phyloP scores from a whole-genome alignment of 2,329 filamentous ascomycete species.

The Cladophialophora bantiana region DNA sequence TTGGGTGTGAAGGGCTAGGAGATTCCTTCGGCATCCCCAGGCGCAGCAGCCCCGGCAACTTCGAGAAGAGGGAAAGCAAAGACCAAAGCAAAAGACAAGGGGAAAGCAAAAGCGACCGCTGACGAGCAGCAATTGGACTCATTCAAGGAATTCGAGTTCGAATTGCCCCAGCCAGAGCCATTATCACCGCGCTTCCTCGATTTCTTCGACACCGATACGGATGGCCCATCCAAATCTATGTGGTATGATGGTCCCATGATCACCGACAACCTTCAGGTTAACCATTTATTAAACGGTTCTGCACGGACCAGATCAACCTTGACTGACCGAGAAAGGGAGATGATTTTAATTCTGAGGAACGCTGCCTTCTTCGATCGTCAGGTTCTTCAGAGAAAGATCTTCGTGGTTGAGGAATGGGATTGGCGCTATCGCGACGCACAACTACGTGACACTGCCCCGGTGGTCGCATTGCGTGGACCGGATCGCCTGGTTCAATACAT shows the following conservation, averaged over 20 bases:
- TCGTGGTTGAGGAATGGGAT: background rate
- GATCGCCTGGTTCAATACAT: background rate
- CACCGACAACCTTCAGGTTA: background rate
- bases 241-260: background rate
- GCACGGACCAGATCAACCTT: background rate
- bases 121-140: background rate
- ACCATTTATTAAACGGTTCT: background rate
- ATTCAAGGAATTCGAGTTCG: background rate
- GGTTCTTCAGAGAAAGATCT: background rate
- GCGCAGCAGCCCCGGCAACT: background rate
- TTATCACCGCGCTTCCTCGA: background rate
- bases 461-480: background rate
- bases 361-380: background rate
- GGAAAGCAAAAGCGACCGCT: background rate
- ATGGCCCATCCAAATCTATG: background rate
- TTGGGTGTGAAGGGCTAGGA: constrained; percentile 23
- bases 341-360: background rate
- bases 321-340: background rate
- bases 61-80: background rate
- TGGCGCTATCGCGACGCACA: background rate
- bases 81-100: background rate
- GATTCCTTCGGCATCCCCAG: background rate
- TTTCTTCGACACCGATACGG: background rate
- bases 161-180: background rate
- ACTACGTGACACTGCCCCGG: background rate